These are phyloP conservation scores for Blepharisma japonicum DNA, from an alignment of 73 alveolate genomes.

Conservation along the genomic window DNA sequence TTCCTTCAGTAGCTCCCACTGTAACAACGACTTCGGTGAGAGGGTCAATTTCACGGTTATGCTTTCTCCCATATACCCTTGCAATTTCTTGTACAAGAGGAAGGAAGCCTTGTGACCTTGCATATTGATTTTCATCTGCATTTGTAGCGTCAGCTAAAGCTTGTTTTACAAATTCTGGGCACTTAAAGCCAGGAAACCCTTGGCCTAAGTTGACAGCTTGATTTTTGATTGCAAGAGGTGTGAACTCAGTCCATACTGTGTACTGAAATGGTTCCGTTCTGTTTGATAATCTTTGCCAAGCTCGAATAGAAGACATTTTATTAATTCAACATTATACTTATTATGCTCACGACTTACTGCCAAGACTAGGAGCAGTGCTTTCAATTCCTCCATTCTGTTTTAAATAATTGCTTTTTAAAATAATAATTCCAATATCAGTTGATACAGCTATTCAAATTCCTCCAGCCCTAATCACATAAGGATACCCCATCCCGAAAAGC, in stretches of 20 bases:
- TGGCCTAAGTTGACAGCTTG: slow-evolving; percentile 51
- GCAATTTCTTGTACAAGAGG: background rate
- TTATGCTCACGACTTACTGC: no score
- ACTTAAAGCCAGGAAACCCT: slow-evolving; percentile 60
- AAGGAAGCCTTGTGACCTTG: background rate
- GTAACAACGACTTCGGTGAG: slow-evolving; percentile 14
- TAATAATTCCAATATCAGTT: slow-evolving; percentile 26
- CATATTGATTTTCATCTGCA: slow-evolving; percentile 5
- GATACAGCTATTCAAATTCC: slow-evolving; percentile 5
- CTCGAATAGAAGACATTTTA: no score
- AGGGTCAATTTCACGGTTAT: slow-evolving; percentile 31
- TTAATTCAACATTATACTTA: no score
- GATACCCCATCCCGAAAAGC: slow-evolving; percentile 28
- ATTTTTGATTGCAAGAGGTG: slow-evolving; percentile 34
- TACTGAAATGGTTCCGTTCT: background rate
- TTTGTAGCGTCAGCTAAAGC: background rate
- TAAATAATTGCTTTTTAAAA: slow-evolving; percentile 3
- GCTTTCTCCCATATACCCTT: background rate
- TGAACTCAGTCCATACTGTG: slow-evolving; percentile 68
- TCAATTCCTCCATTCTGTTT: no score
- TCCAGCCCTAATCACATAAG: slow-evolving; percentile 14
- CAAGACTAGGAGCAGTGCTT: no score
- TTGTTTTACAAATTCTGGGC: slow-evolving; percentile 47
- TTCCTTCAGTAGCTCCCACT: slow-evolving; percentile 28
- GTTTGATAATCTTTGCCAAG: background rate